Evolutionary conservation across 805 yeast species (phyloP).

Genomic region (Yamadazyma kitorensis): DNA sequence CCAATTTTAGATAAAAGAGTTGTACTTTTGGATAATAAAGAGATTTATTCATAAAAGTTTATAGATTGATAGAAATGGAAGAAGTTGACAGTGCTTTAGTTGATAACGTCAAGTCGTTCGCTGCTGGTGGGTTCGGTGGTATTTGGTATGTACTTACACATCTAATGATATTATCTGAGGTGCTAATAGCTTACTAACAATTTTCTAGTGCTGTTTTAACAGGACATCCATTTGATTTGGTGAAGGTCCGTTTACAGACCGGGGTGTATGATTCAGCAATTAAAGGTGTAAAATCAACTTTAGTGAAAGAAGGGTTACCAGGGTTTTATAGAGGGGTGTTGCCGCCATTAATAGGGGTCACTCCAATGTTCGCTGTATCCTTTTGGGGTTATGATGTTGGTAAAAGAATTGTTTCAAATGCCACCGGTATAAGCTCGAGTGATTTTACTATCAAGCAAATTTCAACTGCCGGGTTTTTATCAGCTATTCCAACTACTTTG

Average conservation of each 20-base stretch:
- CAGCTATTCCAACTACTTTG: constrained; percentile 92
- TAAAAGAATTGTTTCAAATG: constrained; percentile 61
- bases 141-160: constrained; percentile 39
- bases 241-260: constrained; percentile 90
- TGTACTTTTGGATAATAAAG: neutral
- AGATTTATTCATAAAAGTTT: neutral
- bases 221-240: constrained; percentile 94
- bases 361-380: constrained; percentile 97
- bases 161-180: neutral
- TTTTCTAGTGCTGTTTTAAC: constrained; percentile 73
- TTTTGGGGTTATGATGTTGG: constrained; percentile 99
- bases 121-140: constrained; percentile 96
- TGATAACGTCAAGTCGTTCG: constrained; percentile 83
- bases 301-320: constrained; percentile 67
- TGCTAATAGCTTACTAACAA: constrained; percentile 11
- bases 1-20: no score
- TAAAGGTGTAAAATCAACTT: constrained; percentile 66
- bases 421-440: constrained; percentile 35
- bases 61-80: constrained; percentile 26
- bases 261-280: constrained; percentile 63
- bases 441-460: constrained; percentile 64
- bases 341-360: constrained; percentile 94
- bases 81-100: constrained; percentile 48
- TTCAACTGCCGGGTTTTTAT: constrained; percentile 88
- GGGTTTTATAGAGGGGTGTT: constrained; percentile 93